Conservation (phyloP, 2,329 filamentous ascomycete genomes). For the Conoideocrella luteorostrata region DNA sequence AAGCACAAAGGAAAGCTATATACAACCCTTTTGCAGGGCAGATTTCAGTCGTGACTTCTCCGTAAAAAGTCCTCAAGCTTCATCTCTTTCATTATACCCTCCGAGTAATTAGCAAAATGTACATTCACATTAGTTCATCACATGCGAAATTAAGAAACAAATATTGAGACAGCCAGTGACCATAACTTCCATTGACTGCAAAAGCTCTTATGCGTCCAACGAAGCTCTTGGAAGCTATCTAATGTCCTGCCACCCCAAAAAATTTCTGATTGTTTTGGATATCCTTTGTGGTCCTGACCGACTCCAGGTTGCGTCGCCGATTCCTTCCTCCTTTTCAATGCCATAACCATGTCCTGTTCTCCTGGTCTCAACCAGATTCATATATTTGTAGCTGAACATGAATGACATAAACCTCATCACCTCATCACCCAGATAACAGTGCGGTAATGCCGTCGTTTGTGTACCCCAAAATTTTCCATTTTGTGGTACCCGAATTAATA, state of each 20-base stretch:
- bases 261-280: not conserved
- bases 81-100: too few relatives aligned
- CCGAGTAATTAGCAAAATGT: too few relatives aligned
- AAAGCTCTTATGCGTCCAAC: not conserved
- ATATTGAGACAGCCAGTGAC: not conserved
- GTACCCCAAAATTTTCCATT: not conserved
- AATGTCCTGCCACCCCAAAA: not conserved
- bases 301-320: not conserved
- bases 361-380: not conserved
- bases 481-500: not conserved
- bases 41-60: too few relatives aligned
- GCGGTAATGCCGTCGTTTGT: conserved; percentile 2
- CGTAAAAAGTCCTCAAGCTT: too few relatives aligned
- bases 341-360: not conserved
- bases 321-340: not conserved
- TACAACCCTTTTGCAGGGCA: too few relatives aligned
- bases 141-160: too few relatives aligned
- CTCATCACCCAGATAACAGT: conserved; percentile 1
- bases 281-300: not conserved
- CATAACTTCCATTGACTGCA: not conserved
- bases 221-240: not conserved
- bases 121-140: too few relatives aligned
- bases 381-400: not conserved
- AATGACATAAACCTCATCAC: not conserved
- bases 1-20: too few relatives aligned